Evolutionary conservation across 2,329 filamentous ascomycete species (phyloP), one percentile per base, ranked within the genome.

Genomic region (Didymella sp.): DNA sequence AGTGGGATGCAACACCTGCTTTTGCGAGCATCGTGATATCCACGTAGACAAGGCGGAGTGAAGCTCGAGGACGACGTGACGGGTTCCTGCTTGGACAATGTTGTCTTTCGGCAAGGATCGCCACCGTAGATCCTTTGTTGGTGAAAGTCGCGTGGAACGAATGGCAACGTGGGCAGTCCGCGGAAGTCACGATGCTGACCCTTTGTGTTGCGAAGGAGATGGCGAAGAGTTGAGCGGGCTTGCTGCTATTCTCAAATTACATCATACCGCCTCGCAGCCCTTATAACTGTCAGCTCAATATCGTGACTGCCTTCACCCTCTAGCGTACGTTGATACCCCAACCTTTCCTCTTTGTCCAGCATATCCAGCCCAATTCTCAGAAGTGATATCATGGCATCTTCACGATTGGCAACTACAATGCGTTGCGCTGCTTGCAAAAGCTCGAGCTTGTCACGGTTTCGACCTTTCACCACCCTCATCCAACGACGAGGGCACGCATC

Each of bases 401-500:
- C 22, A 25, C 52, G 31, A n/a, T 45, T 21, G 7, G 6, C 22
- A 4, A 24, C 28, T 5, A 12, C 9, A 19, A 22, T 50, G 41
- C 33, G 46, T 24, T 27, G 27, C n/a, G 41, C 45, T n/a, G 46
- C 22, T 9, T 42, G 27, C 28, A 22, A 11, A 6, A 8, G 21
- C 27, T 28, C 27, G 21, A 42, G 28, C 25, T 15, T 51, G 9
- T 46, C 41, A 6, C 56, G 54, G 22, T n/a, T 55, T 25, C 61
- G 47, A 7, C 51, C 50, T 17, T 30, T 43, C 43, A 38, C 43
- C 25, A 31, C 27, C 19, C 27, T 56, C 33, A 30, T 51, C 12
- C 59, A 63, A 30, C 55, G 44, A n/a, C 55, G 61, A 42, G 24
- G 30, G 2, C 30, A 62, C 9, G 54, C 53, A 43, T 54, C 64